These are phyloP conservation scores for Thelephora ganbajun DNA, from an alignment of 768 basidiomycete species.

Conservation along the genomic window DNA sequence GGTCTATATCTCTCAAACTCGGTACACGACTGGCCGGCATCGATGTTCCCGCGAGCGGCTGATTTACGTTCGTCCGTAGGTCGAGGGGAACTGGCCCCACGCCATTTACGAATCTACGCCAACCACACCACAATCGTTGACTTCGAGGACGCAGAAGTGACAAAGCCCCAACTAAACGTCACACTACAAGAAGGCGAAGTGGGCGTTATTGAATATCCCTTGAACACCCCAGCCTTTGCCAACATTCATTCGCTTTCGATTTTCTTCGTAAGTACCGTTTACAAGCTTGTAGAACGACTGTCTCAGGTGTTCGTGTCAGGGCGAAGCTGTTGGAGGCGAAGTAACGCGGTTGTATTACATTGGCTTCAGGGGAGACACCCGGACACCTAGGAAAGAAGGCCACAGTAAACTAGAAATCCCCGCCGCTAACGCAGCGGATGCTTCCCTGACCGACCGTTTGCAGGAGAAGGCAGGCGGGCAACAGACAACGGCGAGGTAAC, in stretches of 20 bases:
- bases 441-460: constrained; percentile 45
- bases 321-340: constrained; percentile 54
- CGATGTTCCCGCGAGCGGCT: constrained; percentile 1
- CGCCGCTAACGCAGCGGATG: constrained; percentile 71
- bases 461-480: constrained; percentile 41
- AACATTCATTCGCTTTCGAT: constrained; percentile 62
- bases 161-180: constrained; percentile 59
- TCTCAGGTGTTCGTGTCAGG: constrained; percentile 23
- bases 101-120: constrained; percentile 60
- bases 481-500: constrained; percentile 47
- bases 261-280: constrained; percentile 52
- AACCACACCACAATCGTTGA: constrained; percentile 67
- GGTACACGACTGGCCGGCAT: constrained; percentile 26
- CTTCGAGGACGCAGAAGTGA: constrained; percentile 57
- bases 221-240: constrained; percentile 62
- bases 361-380: constrained; percentile 70
- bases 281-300: constrained; percentile 2
- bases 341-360: constrained; percentile 59
- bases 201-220: constrained; percentile 59
- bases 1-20: constrained; percentile 62
- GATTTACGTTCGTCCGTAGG: constrained; percentile 25
- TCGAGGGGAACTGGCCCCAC: constrained; percentile 64
- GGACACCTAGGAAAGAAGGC: constrained; percentile 39
- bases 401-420: constrained; percentile 57
- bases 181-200: constrained; percentile 58